Percentiles rank a stretch among this genome's conserved stretches.
These are phyloP conservation scores for Xylaria hypoxylon DNA, from an alignment of 2,329 filamentous ascomycete species.

Conservation along the genomic window DNA sequence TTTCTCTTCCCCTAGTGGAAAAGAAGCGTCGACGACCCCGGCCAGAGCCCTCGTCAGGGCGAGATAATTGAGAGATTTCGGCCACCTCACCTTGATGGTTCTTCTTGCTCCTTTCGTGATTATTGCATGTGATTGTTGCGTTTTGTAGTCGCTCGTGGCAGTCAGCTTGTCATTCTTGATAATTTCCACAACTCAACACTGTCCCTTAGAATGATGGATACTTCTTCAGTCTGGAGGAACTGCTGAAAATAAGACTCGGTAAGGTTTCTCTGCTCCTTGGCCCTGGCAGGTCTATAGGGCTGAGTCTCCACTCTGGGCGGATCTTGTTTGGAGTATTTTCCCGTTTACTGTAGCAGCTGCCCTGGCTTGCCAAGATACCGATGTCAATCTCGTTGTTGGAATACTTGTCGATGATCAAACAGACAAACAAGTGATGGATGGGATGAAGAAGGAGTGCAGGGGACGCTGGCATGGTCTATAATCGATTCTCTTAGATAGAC, in stretches of 20 bases:
- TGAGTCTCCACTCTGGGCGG: slow-evolving; percentile 30
- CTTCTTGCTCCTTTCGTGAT: slow-evolving; percentile 8
- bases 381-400: neutral
- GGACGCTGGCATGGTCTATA: too few relatives aligned
- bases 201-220: slow-evolving; percentile 34
- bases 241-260: slow-evolving; percentile 36
- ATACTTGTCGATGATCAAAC: neutral
- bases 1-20: slow-evolving; percentile 27
- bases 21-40: slow-evolving; percentile 32
- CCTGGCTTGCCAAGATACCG: neutral
- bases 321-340: slow-evolving; percentile 36
- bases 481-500: too few relatives aligned
- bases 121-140: slow-evolving; percentile 17
- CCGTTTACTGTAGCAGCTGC: slow-evolving; percentile 27
- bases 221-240: slow-evolving; percentile 37
- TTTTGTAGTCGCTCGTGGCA: slow-evolving; percentile 16
- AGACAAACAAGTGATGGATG: too few relatives aligned
- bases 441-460: too few relatives aligned
- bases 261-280: slow-evolving; percentile 33
- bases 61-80: slow-evolving; percentile 47
- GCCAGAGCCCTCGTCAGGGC: slow-evolving; percentile 44
- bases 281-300: slow-evolving; percentile 20
- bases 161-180: slow-evolving; percentile 43
- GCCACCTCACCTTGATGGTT: slow-evolving; percentile 41
- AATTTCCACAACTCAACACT: slow-evolving; percentile 36